These are phyloP conservation scores for Mitragyna speciosa DNA, from an alignment of 257 asterid genomes.

Conservation along the genomic window DNA sequence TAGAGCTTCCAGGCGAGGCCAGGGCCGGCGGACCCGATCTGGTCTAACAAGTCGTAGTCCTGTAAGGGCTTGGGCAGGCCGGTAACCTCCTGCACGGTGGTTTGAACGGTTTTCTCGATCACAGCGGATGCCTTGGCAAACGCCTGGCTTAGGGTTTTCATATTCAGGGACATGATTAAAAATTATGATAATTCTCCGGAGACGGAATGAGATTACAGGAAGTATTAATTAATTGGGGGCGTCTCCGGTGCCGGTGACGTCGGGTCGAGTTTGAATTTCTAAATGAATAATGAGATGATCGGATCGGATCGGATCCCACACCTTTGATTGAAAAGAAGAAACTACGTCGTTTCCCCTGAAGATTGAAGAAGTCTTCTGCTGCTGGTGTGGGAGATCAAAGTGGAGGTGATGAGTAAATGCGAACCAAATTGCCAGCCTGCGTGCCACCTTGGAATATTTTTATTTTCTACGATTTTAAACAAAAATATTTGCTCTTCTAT, in stretches of 20 bases:
- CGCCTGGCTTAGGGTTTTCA: slow-evolving; percentile 92
- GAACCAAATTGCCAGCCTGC: no score
- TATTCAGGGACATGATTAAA: slow-evolving; percentile 69
- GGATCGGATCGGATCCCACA: not conserved
- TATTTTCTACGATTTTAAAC: no score
- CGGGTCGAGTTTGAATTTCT: not conserved
- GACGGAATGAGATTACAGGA: not conserved
- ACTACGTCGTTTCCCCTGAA: not conserved
- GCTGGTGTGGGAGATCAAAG: not conserved
- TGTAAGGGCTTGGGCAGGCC: slow-evolving; percentile 85
- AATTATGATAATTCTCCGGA: not conserved
- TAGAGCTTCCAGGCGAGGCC: slow-evolving; percentile 90
- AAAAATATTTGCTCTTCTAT: no score
- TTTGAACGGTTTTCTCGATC: slow-evolving; percentile 95
- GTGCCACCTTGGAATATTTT: not conserved
- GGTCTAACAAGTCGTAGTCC: slow-evolving; percentile 77
- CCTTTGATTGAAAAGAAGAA: not conserved
- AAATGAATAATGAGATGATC: not conserved
- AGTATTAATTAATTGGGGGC: not conserved
- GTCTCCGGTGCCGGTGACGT: not conserved
- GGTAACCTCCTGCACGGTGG: slow-evolving; percentile 94
- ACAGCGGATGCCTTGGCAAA: slow-evolving; percentile 95
- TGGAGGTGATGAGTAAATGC: not conserved
- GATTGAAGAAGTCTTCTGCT: not conserved
- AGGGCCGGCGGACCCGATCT: slow-evolving; percentile 97